Conservation (phyloP, 2,329 filamentous ascomycete genomes). For the Monilinia polystroma region DNA sequence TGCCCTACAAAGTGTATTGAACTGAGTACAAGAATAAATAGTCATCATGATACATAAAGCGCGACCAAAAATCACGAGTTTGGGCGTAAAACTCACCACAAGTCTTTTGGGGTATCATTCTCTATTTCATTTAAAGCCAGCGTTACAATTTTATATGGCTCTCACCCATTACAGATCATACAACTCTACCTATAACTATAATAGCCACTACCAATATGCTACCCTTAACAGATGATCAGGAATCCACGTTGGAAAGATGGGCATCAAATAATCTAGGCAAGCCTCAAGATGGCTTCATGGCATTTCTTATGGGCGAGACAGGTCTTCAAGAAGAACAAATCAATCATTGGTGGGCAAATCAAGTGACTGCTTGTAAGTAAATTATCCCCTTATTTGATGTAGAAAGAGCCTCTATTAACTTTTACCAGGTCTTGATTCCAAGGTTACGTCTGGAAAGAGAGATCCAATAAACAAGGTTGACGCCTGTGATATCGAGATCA, state of each 20-base stretch:
- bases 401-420: background rate
- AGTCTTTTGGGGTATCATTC: background rate
- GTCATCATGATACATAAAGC: slow-evolving; percentile 7
- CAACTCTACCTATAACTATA: background rate
- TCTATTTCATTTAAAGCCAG: background rate
- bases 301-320: slow-evolving; percentile 25
- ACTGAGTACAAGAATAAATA: background rate
- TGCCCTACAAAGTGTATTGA: slow-evolving; percentile 21
- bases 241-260: slow-evolving; percentile 27
- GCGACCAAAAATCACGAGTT: background rate
- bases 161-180: background rate
- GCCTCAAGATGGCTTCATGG: slow-evolving; percentile 22
- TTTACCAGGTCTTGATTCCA: background rate
- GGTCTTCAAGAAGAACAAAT: slow-evolving; percentile 25
- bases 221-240: slow-evolving; percentile 27
- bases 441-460: background rate
- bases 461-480: background rate
- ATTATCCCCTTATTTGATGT: background rate
- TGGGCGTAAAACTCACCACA: background rate
- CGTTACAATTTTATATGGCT: background rate
- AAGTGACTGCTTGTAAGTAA: slow-evolving; percentile 18
- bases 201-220: slow-evolving; percentile 21
- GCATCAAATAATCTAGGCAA: slow-evolving; percentile 24
- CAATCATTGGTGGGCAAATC: slow-evolving; percentile 26
- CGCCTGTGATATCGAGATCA: background rate